These are phyloP conservation scores for Alternaria longipes DNA, from an alignment of 2,329 filamentous ascomycete species.

Conservation along the genomic window DNA sequence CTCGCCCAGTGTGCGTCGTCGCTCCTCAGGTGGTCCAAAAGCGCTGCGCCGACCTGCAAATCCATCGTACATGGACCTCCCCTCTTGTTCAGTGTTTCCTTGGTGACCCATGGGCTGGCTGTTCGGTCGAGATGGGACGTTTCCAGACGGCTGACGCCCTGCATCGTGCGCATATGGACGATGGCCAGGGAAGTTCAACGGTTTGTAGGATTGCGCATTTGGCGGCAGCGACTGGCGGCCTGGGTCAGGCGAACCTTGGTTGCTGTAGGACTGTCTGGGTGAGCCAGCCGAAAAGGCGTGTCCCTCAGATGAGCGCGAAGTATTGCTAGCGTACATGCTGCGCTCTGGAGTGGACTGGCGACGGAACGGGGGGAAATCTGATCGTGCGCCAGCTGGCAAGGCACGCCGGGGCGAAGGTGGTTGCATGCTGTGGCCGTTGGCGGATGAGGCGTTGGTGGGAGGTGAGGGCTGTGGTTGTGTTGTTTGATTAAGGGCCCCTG, in stretches of 20 bases:
- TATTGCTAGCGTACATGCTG: constrained; percentile 36
- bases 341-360: constrained; percentile 52
- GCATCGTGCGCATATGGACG: constrained; percentile 46
- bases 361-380: constrained; percentile 49
- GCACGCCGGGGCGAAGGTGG: constrained; percentile 57
- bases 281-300: constrained; percentile 42
- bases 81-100: constrained; percentile 36
- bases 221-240: constrained; percentile 44
- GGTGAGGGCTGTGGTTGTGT: constrained; percentile 61
- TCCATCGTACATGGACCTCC: constrained; percentile 34
- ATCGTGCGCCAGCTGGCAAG: constrained; percentile 39
- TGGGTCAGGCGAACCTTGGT: constrained; percentile 48
- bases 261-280: constrained; percentile 46
- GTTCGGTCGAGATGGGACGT: constrained; percentile 50
- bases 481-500: constrained; percentile 49
- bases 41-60: constrained; percentile 36
- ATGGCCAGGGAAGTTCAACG: constrained; percentile 40
- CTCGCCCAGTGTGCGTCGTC: constrained; percentile 48
- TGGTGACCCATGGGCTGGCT: constrained; percentile 50
- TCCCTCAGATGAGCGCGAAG: constrained; percentile 40
- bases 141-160: constrained; percentile 34
- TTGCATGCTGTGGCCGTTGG: constrained; percentile 55
- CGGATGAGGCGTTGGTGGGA: constrained; percentile 48
- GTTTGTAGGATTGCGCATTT: constrained; percentile 45
- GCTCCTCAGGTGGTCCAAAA: constrained; percentile 45